Conservation (phyloP, 306 rosid species). For the Quercus wislizeni region DNA sequence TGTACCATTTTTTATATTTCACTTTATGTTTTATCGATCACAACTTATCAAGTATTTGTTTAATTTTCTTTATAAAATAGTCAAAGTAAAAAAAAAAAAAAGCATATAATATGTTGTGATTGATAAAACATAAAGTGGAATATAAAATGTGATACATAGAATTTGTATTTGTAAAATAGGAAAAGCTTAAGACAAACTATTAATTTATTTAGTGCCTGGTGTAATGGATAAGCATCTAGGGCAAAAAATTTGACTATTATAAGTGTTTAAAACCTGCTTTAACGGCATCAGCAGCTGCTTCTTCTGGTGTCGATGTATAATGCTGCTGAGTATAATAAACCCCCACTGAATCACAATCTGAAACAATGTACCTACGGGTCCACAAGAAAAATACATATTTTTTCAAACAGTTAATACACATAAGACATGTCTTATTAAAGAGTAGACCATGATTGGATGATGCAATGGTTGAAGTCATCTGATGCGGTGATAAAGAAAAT, state of each 20-base stretch:
- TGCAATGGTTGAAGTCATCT: background rate
- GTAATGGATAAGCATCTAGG: background rate
- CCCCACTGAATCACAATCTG: slow-evolving; percentile 90
- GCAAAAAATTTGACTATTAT: too few species aligned
- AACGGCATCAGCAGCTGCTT: slow-evolving; percentile 90
- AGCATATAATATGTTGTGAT: too few species aligned
- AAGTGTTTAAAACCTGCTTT: slow-evolving; percentile 57
- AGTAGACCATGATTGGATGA: background rate
- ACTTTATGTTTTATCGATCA: too few species aligned
- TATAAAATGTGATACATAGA: too few species aligned
- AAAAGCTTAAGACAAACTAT: too few species aligned
- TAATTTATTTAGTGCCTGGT: too few species aligned
- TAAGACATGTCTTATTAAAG: background rate
- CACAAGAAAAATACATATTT: background rate
- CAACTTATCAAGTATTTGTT: too few species aligned
- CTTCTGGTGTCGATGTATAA: slow-evolving; percentile 79
- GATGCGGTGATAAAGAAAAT: background rate
- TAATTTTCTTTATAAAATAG: too few species aligned
- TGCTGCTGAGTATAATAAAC: slow-evolving; percentile 70
- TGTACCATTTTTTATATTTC: too few species aligned
- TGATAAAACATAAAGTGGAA: too few species aligned
- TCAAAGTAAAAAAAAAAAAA: too few species aligned
- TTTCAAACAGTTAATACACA: background rate
- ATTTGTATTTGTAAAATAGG: too few species aligned
- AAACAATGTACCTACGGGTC: slow-evolving; percentile 68